These are phyloP conservation scores for Tulasnella sp. DNA, from an alignment of 768 basidiomycete genomes.

Conservation along the genomic window DNA sequence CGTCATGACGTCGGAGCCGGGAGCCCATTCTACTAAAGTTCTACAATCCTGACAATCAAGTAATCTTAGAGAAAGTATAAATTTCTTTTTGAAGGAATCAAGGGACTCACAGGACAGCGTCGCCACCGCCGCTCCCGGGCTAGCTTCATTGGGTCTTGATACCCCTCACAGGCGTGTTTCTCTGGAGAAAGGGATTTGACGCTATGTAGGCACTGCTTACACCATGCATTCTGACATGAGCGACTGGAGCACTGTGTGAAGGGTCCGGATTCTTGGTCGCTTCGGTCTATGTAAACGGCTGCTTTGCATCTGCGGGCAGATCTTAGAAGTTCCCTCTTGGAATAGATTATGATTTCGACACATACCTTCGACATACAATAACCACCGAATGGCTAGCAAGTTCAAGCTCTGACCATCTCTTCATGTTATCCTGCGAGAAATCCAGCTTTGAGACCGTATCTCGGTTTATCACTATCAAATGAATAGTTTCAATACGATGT, in stretches of 20 bases:
- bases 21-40: neutral
- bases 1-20: slow-evolving; percentile 3
- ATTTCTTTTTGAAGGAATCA: neutral
- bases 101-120: slow-evolving; percentile 39
- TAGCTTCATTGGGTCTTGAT: slow-evolving; percentile 39
- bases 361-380: slow-evolving; percentile 37
- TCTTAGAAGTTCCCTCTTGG: neutral
- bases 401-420: slow-evolving; percentile 37
- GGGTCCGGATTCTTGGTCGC: slow-evolving; percentile 31
- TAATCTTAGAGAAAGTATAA: neutral
- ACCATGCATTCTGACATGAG: slow-evolving; percentile 45
- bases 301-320: slow-evolving; percentile 27
- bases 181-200: slow-evolving; percentile 34
- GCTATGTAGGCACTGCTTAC: slow-evolving; percentile 43
- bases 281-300: slow-evolving; percentile 38
- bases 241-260: slow-evolving; percentile 39
- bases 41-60: neutral
- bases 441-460: slow-evolving; percentile 34
- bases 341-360: too few relatives aligned
- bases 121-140: slow-evolving; percentile 45
- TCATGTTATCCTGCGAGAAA: slow-evolving; percentile 32
- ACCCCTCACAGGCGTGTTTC: slow-evolving; percentile 41
- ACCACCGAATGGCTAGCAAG: slow-evolving; percentile 33
- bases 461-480: slow-evolving; percentile 29
- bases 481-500: neutral